Evolutionary conservation across 139 green algal genomes (phyloP).

Genomic region (Diplosphaera chodatii): DNA sequence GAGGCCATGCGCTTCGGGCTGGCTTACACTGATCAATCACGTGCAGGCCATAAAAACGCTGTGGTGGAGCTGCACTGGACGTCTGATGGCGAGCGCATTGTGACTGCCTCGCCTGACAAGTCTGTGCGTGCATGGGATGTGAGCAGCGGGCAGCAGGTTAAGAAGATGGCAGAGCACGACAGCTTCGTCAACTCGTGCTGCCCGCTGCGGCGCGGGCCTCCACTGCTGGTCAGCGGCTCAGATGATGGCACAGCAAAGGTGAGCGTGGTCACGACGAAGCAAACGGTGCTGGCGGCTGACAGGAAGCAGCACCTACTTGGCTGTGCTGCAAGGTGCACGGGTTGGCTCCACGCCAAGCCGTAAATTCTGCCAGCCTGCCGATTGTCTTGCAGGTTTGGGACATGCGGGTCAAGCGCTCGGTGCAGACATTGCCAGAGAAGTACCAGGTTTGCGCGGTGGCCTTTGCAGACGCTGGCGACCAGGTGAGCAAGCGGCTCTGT

Average conservation of each 20-base stretch:
- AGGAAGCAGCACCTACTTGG: no score
- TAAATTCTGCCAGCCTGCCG: no score
- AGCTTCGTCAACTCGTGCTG: conserved; percentile 88
- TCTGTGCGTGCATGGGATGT: conserved; percentile 75
- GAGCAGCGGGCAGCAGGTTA: conserved; percentile 59
- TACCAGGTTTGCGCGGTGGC: conserved; percentile 76
- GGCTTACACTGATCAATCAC: no score
- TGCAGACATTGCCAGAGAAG: conserved; percentile 67
- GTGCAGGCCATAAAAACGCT: conserved; percentile 91
- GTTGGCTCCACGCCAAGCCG: no score
- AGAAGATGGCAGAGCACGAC: conserved; percentile 84
- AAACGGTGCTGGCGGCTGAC: no score
- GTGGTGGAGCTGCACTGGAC: conserved; percentile 92
- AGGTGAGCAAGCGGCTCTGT: no score
- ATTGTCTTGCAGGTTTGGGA: conserved; percentile 91
- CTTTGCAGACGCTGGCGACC: conserved; percentile 76
- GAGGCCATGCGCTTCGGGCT: no score
- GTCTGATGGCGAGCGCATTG: conserved; percentile 66
- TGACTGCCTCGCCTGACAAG: conserved; percentile 80
- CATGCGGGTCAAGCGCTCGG: conserved; percentile 58
- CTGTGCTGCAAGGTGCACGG: no score
- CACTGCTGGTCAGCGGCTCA: conserved; percentile 73
- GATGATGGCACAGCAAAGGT: conserved; percentile 87
- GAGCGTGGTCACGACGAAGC: no score
- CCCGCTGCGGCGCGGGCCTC: conserved; percentile 58